Evolutionary conservation across 257 asterid genomes (phyloP).

Genomic region (Nicotiana tomentosiformis): DNA sequence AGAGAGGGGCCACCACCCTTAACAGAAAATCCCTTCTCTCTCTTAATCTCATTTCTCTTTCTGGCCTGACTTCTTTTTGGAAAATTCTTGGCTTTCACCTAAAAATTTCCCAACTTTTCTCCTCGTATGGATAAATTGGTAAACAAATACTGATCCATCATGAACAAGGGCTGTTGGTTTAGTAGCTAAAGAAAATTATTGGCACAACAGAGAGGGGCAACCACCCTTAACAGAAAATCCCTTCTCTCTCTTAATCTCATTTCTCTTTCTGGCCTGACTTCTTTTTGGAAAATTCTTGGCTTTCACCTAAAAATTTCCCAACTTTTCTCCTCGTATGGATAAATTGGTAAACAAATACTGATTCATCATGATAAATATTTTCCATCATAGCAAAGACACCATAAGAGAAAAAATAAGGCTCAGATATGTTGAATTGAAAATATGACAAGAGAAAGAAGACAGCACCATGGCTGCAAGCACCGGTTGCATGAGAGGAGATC

Average conservation of each 20-base stretch:
- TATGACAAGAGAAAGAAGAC: not conserved
- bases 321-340: slow-evolving; percentile 1
- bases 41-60: not conserved
- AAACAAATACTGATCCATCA: not conserved
- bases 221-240: not conserved
- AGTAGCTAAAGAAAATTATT: not conserved
- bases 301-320: not conserved
- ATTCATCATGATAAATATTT: not conserved
- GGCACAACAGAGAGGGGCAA: not conserved
- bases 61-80: not conserved
- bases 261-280: not conserved
- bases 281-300: not conserved
- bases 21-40: not conserved
- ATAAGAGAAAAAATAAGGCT: not conserved
- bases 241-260: slow-evolving; percentile 6
- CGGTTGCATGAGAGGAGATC: not conserved
- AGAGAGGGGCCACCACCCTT: not conserved
- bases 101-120: not conserved
- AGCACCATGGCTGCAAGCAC: slow-evolving; percentile 11
- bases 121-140: not conserved
- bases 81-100: not conserved
- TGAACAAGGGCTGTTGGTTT: not conserved
- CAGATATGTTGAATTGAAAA: slow-evolving; percentile 1
- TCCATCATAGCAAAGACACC: not conserved
- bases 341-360: not conserved